Conservation (phyloP, 2,329 filamentous ascomycete genomes). For the Colletotrichum orbiculare region DNA sequence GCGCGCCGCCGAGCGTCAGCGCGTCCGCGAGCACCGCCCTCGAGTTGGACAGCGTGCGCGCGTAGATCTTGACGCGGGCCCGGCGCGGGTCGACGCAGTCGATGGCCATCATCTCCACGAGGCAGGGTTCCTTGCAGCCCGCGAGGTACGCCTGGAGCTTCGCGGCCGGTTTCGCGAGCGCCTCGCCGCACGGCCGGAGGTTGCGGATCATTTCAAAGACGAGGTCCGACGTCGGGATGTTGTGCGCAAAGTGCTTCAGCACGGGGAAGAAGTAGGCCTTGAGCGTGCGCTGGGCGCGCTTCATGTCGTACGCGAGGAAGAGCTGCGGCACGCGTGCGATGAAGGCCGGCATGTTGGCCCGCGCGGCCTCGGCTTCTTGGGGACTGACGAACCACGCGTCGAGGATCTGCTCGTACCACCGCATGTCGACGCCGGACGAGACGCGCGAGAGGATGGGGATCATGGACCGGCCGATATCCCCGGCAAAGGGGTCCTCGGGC, state of each 20-base stretch:
- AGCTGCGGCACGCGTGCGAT: constrained; percentile 37
- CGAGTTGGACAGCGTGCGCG: constrained; percentile 36
- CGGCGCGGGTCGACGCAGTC: constrained; percentile 40
- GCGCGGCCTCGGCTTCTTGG: constrained; percentile 3
- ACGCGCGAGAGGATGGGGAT: constrained; percentile 20
- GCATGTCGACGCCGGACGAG: constrained; percentile 27
- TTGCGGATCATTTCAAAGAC: constrained; percentile 39
- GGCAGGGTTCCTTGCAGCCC: constrained; percentile 31
- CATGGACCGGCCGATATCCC: constrained; percentile 18
- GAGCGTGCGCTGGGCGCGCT: constrained; percentile 35
- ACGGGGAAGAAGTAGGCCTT: constrained; percentile 41
- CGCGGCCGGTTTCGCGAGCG: constrained; percentile 32
- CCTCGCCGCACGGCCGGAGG: constrained; percentile 29
- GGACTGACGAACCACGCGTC: constrained; percentile 26
- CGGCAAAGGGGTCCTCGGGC: constrained; percentile 19
- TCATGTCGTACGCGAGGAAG: constrained; percentile 40
- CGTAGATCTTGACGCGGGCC: constrained; percentile 42
- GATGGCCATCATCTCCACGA: constrained; percentile 40
- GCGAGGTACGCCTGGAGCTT: constrained; percentile 37
- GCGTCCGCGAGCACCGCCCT: constrained; percentile 38
- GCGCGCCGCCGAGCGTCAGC: constrained; percentile 40
- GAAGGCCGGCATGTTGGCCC: constrained; percentile 6
- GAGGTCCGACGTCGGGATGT: constrained; percentile 36
- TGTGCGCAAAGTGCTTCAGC: constrained; percentile 39
- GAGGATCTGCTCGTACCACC: constrained; percentile 28